Percentiles rank a stretch among this genome's conserved stretches.
These are phyloP conservation scores for Coniochaeta sp. DNA, from an alignment of 2,329 filamentous ascomycete genomes.

Conservation along the genomic window DNA sequence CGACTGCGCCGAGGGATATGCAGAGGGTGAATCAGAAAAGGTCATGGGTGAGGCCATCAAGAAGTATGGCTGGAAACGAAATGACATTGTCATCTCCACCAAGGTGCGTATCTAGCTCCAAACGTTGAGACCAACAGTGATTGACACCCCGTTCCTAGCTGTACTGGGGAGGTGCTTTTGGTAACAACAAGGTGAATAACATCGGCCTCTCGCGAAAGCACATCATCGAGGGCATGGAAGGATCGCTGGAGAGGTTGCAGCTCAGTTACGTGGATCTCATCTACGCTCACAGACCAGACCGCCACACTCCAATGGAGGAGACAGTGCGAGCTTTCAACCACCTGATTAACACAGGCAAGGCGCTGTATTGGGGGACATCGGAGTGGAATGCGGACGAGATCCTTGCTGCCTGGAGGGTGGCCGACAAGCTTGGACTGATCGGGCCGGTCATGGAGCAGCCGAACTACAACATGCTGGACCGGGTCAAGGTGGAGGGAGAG, in stretches of 20 bases:
- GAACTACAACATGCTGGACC: constrained; percentile 53
- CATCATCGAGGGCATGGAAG: constrained; percentile 49
- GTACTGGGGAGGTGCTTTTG: constrained; percentile 50
- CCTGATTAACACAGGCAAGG: constrained; percentile 55
- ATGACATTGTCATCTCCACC: constrained; percentile 46
- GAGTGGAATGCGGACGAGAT: constrained; percentile 55
- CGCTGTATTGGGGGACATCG: constrained; percentile 60
- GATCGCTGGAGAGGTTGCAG: constrained; percentile 49
- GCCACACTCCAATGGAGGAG: constrained; percentile 53
- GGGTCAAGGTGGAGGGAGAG: constrained; percentile 51
- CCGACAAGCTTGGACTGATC: constrained; percentile 49
- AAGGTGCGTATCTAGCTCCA: constrained; percentile 26
- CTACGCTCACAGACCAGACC: constrained; percentile 54
- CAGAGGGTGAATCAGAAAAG: constrained; percentile 39
- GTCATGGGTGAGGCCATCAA: constrained; percentile 46
- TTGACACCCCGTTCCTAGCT: constrained; percentile 34
- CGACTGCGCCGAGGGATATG: constrained; percentile 52
- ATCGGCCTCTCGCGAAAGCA: constrained; percentile 42
- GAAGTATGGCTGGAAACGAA: constrained; percentile 44
- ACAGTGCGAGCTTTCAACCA: constrained; percentile 47
- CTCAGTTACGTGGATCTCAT: constrained; percentile 61
- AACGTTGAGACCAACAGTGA: background rate
- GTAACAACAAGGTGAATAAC: constrained; percentile 50
- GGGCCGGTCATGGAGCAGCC: constrained; percentile 38
- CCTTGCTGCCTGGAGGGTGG: constrained; percentile 45